Evolutionary conservation across 2,329 filamentous ascomycete genomes (phyloP).

Genomic region (Aspergillus cejpii): DNA sequence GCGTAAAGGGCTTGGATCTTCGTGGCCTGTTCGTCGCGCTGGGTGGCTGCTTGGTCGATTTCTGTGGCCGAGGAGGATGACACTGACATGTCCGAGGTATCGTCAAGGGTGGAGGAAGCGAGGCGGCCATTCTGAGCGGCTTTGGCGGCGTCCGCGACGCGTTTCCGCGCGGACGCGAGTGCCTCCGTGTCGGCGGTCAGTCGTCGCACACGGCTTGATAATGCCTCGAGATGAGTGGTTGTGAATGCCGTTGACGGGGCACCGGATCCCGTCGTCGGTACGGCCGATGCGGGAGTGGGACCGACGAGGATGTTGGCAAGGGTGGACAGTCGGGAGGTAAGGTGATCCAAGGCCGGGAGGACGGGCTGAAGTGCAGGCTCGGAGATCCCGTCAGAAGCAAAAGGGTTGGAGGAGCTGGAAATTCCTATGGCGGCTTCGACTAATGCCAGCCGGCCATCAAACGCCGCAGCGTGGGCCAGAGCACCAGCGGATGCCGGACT

Average conservation of each 20-base stretch:
- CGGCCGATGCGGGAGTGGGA: conserved; percentile 26
- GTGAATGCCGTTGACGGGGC: conserved; percentile 27
- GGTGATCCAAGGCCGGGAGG: conserved; percentile 69
- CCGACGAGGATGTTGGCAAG: conserved; percentile 50
- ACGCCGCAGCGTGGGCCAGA: conserved; percentile 74
- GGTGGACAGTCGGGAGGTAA: conserved; percentile 73
- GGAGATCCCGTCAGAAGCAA: conserved; percentile 44
- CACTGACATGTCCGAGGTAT: conserved; percentile 20
- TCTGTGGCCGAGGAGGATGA: conserved; percentile 43
- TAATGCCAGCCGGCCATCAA: conserved; percentile 71
- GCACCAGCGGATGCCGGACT: conserved; percentile 42
- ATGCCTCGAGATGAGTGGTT: conserved; percentile 40
- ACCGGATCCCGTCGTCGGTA: conserved; percentile 16
- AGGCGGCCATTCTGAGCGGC: conserved; percentile 37
- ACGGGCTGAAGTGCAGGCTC: conserved; percentile 56
- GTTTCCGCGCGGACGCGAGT: conserved; percentile 39
- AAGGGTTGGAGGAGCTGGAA: conserved; percentile 59
- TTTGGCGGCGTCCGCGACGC: conserved; percentile 39
- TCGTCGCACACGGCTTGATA: conserved; percentile 40
- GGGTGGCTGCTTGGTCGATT: conserved; percentile 45
- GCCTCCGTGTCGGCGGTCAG: conserved; percentile 42
- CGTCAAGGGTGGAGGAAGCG: conserved; percentile 29
- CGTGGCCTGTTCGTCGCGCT: conserved; percentile 60
- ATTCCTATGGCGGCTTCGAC: conserved; percentile 79
- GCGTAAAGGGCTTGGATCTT: conserved; percentile 92